phyloP scores from a whole-genome alignment of 345 rosid species.

The Gossypium raimondii region DNA sequence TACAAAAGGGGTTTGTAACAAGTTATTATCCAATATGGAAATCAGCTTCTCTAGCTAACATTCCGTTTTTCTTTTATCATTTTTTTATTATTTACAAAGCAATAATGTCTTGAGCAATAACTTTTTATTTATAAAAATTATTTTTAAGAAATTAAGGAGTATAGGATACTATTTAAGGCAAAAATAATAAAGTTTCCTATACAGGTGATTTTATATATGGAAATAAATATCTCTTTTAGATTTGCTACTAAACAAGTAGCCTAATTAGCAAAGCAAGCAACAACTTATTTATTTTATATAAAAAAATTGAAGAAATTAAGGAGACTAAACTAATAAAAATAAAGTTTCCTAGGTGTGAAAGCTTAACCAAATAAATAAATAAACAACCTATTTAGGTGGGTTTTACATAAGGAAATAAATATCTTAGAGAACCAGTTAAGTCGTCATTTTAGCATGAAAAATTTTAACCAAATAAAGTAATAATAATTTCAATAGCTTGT shows the following conservation, averaged over 20 bases:
- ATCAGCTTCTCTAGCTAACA: background rate
- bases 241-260: background rate
- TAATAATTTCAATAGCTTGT: background rate
- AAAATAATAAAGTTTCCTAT: background rate
- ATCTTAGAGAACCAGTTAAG: background rate
- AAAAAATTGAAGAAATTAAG: background rate
- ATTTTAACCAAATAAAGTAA: too few species aligned
- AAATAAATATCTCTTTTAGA: background rate
- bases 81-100: background rate
- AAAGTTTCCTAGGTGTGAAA: too few species aligned
- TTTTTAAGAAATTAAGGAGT: background rate
- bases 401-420: background rate
- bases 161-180: background rate
- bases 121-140: background rate
- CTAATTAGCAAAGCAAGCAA: background rate
- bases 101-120: conserved; percentile 2
- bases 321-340: background rate
- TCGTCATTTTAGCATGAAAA: background rate
- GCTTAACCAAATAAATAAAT: too few species aligned
- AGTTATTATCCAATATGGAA: conserved; percentile 2
- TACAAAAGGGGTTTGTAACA: background rate
- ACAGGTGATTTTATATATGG: background rate
- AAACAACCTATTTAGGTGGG: too few species aligned
- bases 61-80: background rate
- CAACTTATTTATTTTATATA: background rate